These are phyloP conservation scores for Ustilago vetiveriae DNA, from an alignment of 1,284 basidiomycete genomes.

Conservation along the genomic window DNA sequence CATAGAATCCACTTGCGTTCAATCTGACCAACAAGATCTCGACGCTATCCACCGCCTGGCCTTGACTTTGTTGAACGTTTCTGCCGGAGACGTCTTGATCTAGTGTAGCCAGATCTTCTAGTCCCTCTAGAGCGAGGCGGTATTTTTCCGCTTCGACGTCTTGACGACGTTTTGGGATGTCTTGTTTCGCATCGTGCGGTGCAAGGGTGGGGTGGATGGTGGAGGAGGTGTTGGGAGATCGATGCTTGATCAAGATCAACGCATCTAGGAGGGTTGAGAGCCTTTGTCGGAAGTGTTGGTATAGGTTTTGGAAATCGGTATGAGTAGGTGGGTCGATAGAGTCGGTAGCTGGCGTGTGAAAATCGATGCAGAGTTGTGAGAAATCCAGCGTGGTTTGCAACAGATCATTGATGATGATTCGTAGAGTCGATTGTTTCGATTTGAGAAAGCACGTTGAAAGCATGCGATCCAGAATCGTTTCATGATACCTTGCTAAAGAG, in stretches of 20 bases:
- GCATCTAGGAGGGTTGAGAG: slow-evolving; percentile 33
- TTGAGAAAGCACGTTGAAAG: slow-evolving; percentile 49
- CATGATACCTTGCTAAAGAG: slow-evolving; percentile 52
- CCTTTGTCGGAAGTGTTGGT: slow-evolving; percentile 14
- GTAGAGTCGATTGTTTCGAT: slow-evolving; percentile 20
- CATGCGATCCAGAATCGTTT: slow-evolving; percentile 51
- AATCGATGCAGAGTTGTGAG: slow-evolving; percentile 33
- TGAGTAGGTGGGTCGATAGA: slow-evolving; percentile 12
- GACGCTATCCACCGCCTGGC: slow-evolving; percentile 9
- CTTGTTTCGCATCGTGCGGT: neutral
- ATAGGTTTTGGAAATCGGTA: slow-evolving; percentile 24
- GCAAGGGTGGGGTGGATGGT: neutral
- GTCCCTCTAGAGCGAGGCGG: slow-evolving; percentile 24
- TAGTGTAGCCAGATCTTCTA: slow-evolving; percentile 28
- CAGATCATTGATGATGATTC: slow-evolving; percentile 26
- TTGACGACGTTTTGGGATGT: slow-evolving; percentile 18
- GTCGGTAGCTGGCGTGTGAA: slow-evolving; percentile 11
- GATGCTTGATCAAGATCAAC: slow-evolving; percentile 29
- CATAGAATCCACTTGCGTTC: slow-evolving; percentile 38
- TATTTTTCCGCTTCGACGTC: slow-evolving; percentile 35
- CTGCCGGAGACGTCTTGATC: slow-evolving; percentile 21
- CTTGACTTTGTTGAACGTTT: slow-evolving; percentile 4
- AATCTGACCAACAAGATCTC: slow-evolving; percentile 28
- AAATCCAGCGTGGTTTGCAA: slow-evolving; percentile 45
- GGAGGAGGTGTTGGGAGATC: slow-evolving; percentile 1